Conservation (phyloP, 768 basidiomycete species). For the Phanerochaete carnosa region DNA sequence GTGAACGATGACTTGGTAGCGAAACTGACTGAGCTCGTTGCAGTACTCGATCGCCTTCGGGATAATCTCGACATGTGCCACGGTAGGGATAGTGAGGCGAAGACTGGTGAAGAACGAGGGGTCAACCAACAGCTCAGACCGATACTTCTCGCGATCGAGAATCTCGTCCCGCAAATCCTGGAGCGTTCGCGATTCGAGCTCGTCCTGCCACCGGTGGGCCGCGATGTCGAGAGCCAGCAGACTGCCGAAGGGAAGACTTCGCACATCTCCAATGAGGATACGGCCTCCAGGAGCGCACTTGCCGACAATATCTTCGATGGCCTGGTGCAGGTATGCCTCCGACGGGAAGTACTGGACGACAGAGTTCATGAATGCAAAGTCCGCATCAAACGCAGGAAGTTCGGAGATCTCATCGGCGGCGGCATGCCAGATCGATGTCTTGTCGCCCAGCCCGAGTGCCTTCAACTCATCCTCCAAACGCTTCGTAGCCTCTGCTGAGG, state of each 20-base stretch:
- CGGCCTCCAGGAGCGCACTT: background rate
- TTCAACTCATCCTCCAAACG: background rate
- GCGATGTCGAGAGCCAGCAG: background rate
- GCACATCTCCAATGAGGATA: background rate
- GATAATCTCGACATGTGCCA: background rate
- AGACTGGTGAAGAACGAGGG: background rate
- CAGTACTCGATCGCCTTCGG: background rate
- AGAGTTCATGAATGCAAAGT: background rate
- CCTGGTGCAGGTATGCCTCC: background rate
- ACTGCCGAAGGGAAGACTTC: background rate
- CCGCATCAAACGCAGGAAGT: background rate
- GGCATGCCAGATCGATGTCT: background rate
- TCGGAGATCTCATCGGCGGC: background rate
- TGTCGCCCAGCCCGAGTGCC: background rate
- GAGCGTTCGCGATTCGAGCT: background rate
- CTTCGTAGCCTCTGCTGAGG: background rate
- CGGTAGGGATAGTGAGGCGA: background rate
- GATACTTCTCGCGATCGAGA: background rate
- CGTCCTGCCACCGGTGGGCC: background rate
- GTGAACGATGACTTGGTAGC: background rate
- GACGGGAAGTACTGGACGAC: background rate
- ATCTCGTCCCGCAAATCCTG: background rate
- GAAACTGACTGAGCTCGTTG: background rate
- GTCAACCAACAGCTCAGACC: background rate
- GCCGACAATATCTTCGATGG: background rate